Base-by-base conservation (phyloP, 1,284 basidiomycete species). In the Laetiporus sulphureus region DNA sequence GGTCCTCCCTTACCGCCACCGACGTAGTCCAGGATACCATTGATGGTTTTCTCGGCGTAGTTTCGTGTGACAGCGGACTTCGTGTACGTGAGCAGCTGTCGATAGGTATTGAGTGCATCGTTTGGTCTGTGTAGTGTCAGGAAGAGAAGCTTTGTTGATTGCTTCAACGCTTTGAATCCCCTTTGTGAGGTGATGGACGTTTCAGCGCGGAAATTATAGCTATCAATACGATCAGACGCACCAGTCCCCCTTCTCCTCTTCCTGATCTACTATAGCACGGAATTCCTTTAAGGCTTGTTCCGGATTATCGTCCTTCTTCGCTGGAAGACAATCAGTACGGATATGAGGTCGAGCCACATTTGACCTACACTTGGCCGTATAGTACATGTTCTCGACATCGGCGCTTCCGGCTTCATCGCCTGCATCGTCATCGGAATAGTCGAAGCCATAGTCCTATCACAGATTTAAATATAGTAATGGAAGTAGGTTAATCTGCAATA, bases 371-470 rank as follows among this genome's bases (percentile, higher is more conserved):
- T 99, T 99, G 10, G 96, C 96, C 39, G 85, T 88, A 66, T 99
- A 99, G 68, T 99, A 99, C 76, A 93, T 82, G 60, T 99, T 99
- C 71, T 99, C 96, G 34, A 97, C 81, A 62, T 97, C 94, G n/a
- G 84, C 89, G 45, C 80, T 87, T 31, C 77, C 89, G 8, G 82
- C 75, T 47, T 83, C 85, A 40, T 83, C 77, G 16, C 75, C 91
- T 27, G 87, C 88, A 25, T 88, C 89, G 27, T 87, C 91, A 46
- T 93, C 93, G 36, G 92, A 94, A 62, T 97, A 99, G 64, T 96
- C 92, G 62, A 98, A 98, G 56, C 83, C 91, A 66, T 97, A 97
- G 61, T 96, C 92, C 91, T 95, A 45, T 25, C 29, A 37, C 35
- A 24, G 32, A 16, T 18, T 18, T 20, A 13, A 31, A 31, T 6